Evolutionary conservation across 1,284 basidiomycete genomes (phyloP).

Genomic region (Apiotrichum porosum): DNA sequence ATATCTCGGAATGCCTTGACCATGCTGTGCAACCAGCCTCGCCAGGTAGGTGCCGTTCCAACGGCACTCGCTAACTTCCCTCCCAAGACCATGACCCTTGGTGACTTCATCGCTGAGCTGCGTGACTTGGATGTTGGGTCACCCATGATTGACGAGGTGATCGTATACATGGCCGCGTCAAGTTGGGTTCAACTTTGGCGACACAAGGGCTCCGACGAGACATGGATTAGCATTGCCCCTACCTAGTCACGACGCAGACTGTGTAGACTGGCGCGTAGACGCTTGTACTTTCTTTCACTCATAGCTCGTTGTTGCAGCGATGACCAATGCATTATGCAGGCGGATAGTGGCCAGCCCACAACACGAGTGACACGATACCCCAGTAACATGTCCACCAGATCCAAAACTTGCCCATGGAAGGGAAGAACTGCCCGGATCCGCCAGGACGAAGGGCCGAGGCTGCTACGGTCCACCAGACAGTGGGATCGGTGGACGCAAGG

Average conservation of each 20-base stretch:
- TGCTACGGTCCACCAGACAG: constrained; percentile 79
- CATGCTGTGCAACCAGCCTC: not conserved
- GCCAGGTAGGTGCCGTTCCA: too few relatives aligned
- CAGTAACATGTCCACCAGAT: constrained; percentile 70
- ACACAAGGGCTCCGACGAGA: constrained; percentile 15
- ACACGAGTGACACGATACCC: constrained; percentile 64
- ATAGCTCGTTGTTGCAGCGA: too few relatives aligned
- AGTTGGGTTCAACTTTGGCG: constrained; percentile 17
- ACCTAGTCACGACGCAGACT: too few relatives aligned
- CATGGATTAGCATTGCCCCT: constrained; percentile 14
- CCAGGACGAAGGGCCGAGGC: constrained; percentile 50
- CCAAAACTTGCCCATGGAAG: constrained; percentile 11
- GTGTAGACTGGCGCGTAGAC: too few relatives aligned
- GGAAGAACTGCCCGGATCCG: not conserved
- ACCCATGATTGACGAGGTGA: constrained; percentile 20
- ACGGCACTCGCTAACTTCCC: not conserved
- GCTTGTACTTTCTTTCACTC: too few relatives aligned
- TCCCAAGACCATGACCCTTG: constrained; percentile 22
- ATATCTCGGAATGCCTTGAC: too few relatives aligned
- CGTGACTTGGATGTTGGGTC: constrained; percentile 17
- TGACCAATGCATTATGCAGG: constrained; percentile 56
- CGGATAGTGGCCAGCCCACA: constrained; percentile 83
- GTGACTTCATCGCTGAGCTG: constrained; percentile 25
- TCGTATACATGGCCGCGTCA: constrained; percentile 15
- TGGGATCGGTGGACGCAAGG: constrained; percentile 69